phyloP scores from a whole-genome alignment of 192 early-diverging fungal species.

The Gryganskiella cystojenkinii region DNA sequence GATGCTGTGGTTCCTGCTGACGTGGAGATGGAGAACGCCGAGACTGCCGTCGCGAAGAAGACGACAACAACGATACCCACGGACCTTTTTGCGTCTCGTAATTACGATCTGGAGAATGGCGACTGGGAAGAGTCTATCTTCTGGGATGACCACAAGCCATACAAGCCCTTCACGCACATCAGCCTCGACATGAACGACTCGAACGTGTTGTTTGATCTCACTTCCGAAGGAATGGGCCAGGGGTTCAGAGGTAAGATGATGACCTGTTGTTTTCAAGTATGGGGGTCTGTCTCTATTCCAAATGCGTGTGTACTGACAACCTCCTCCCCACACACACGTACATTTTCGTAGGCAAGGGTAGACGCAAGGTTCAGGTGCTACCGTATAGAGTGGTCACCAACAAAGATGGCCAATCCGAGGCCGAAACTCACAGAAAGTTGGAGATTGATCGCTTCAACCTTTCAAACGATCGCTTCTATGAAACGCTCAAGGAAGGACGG shows the following conservation, averaged over 20 bases:
- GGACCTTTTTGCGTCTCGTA: conserved; percentile 49
- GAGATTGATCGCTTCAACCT: conserved; percentile 86
- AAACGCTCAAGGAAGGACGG: conserved; percentile 70
- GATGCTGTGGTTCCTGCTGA: conserved; percentile 53
- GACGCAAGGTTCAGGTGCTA: conserved; percentile 27
- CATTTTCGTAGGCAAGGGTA: conserved; percentile 38
- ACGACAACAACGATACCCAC: conserved; percentile 1
- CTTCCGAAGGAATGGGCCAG: conserved; percentile 53
- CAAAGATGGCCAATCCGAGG: conserved; percentile 64
- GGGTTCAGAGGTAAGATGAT: conserved; percentile 45
- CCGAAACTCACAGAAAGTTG: conserved; percentile 66
- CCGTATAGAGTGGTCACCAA: conserved; percentile 51
- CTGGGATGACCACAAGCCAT: conserved; percentile 78
- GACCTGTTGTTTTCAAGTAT: neutral
- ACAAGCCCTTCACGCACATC: conserved; percentile 65
- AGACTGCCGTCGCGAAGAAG: neutral
- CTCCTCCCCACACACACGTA: no score
- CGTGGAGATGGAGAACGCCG: neutral
- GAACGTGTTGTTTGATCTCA: conserved; percentile 78
- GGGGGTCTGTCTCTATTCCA: neutral
- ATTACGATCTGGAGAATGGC: conserved; percentile 72
- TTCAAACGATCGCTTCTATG: conserved; percentile 91
- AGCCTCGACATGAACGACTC: conserved; percentile 75
- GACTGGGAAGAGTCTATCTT: conserved; percentile 82
- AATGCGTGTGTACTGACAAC: no score